Evolutionary conservation across 116 monocot species (phyloP), one percentile per base, ranked within the genome.

Genomic region (Zostera marina): DNA sequence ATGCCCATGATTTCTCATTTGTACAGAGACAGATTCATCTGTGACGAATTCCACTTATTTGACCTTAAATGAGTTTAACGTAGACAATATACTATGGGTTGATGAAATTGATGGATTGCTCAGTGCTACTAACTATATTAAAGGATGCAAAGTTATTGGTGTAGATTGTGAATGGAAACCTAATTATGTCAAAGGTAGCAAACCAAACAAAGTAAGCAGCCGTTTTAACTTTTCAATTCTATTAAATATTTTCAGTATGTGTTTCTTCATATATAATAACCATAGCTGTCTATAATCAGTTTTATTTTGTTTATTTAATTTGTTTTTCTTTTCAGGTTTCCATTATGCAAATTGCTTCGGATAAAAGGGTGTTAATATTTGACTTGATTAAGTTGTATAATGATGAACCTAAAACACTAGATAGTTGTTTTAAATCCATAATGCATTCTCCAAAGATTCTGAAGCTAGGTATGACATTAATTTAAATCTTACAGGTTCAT

Each of bases 81-180:
- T 79, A 46, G 78, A 86, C 51, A 85, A 80, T 58, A 78, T 98
- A 53, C 12, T 73, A 64, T 98, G 90, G 90, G 74, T 98, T 62
- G 98, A 98, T 64, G 81, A 86, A 40, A 61, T 77, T 24, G 15
- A 71, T 45, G 78, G 65, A 9, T 52, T 98, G 26, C 63, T 78
- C 63, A 53, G 49, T 67, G 80, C 90, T 22, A 83, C 80, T 52
- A 69, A 45, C 13, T 76, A 90, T 76, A 73, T 98, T 53, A 81
- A 86, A 59, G 72, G 58, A 44, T 90, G 89, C 52, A 90, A 86
- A 68, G 80, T 98, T 72, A 65, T 98, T 63, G 96, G 96, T 7
- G 39, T 98, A 11, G 96, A 98, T 70, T 98, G 83, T 62, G 96
- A 98, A 57, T 98, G 96, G 96, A 98, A 89, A 56, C 89, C 90